Evolutionary conservation across 306 rosid genomes (phyloP).

Genomic region (Trifolium repens): DNA sequence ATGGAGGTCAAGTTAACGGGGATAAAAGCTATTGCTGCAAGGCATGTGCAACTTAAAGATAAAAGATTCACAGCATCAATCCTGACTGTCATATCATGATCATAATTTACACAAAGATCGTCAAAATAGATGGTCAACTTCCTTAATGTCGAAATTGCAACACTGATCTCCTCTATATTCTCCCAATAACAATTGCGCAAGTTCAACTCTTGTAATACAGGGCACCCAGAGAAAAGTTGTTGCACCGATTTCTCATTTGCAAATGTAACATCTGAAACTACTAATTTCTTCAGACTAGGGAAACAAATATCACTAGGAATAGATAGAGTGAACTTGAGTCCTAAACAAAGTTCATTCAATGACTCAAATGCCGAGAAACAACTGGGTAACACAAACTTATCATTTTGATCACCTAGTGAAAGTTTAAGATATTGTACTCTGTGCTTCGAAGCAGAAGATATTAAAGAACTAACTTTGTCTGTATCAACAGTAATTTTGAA

Average conservation of each 20-base stretch:
- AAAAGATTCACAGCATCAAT: conserved; percentile 35
- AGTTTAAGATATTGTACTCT: conserved; percentile 26
- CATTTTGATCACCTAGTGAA: background rate
- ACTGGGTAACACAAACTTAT: background rate
- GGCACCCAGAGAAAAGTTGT: conserved; percentile 23
- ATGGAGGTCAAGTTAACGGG: conserved; percentile 12
- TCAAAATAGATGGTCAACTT: background rate
- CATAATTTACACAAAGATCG: background rate
- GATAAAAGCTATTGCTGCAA: background rate
- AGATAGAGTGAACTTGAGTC: background rate
- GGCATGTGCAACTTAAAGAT: conserved; percentile 12
- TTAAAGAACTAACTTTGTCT: background rate
- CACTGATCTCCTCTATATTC: background rate
- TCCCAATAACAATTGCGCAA: background rate
- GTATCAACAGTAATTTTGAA: background rate
- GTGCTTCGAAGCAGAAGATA: conserved; percentile 18
- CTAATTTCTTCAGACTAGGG: background rate
- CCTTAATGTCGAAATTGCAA: conserved; percentile 17
- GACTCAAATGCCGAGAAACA: background rate
- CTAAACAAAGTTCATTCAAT: background rate
- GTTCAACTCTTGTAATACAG: conserved; percentile 9
- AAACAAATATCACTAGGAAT: background rate
- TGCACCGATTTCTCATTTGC: conserved; percentile 21
- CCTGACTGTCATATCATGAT: background rate
- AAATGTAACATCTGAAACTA: conserved; percentile 1